A percentile compares a stretch with the other conserved stretches of the same genome.
phyloP scores from a whole-genome alignment of 495 filamentous ascomycete genomes.

The Aspergillus bertholletiae region DNA sequence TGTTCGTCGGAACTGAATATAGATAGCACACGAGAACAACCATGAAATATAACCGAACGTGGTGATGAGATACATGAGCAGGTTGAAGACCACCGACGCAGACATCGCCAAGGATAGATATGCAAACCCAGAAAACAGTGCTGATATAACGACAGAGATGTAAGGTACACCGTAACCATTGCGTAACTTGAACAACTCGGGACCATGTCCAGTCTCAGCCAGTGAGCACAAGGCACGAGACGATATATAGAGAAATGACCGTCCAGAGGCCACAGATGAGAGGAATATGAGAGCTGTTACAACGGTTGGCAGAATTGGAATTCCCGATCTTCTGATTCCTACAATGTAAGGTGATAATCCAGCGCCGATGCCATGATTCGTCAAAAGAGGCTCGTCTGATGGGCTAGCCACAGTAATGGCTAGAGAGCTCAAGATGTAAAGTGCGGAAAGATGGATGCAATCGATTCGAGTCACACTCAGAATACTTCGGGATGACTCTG shows the following conservation, averaged over 20 bases:
- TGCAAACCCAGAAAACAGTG: constrained; percentile 34
- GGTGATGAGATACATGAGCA: constrained; percentile 58
- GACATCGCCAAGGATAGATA: constrained; percentile 32
- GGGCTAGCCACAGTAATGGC: constrained; percentile 54
- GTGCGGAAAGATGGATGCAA: constrained; percentile 40
- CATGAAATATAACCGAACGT: constrained; percentile 60
- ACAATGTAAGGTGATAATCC: constrained; percentile 35
- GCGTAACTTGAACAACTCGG: constrained; percentile 37
- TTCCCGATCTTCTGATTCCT: constrained; percentile 39
- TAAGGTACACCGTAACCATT: constrained; percentile 47
- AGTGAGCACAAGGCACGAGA: constrained; percentile 50
- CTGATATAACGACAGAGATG: constrained; percentile 33
- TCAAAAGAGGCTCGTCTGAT: constrained; percentile 51
- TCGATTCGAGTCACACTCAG: constrained; percentile 17
- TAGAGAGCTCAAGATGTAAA: constrained; percentile 59
- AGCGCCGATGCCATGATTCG: constrained; percentile 48
- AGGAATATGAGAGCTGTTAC: constrained; percentile 69
- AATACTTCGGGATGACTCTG: constrained; percentile 29
- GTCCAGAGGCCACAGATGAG: constrained; percentile 66
- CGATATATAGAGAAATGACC: constrained; percentile 56
- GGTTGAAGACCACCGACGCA: constrained; percentile 35
- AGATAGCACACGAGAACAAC: constrained; percentile 52
- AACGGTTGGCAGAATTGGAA: constrained; percentile 56
- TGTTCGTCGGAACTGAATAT: constrained; percentile 53
- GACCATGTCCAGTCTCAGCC: constrained; percentile 46